Percentiles rank a stretch among this genome's conserved stretches.
Conservation (phyloP, 2,329 filamentous ascomycete genomes). For the Rugonectria rugulosa region DNA sequence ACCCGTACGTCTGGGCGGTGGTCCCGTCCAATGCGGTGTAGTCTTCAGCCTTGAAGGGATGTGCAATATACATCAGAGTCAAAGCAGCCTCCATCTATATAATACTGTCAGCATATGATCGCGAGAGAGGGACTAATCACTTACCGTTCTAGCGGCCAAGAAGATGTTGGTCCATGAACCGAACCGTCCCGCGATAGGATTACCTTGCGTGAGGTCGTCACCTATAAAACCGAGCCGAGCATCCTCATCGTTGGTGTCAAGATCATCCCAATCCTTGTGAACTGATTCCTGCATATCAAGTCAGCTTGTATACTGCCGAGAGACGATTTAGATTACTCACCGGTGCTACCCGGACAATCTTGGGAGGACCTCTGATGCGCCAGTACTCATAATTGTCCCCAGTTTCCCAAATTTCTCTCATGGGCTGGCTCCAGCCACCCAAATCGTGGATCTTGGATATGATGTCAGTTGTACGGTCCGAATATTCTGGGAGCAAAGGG, state of each 20-base stretch:
- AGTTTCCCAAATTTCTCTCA: constrained; percentile 27
- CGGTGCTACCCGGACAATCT: constrained; percentile 33
- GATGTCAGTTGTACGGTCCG: constrained; percentile 3
- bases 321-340: constrained; percentile 23
- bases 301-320: constrained; percentile 12
- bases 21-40: constrained; percentile 7
- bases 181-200: constrained; percentile 36
- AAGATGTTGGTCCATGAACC: constrained; percentile 42
- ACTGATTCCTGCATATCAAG: constrained; percentile 36
- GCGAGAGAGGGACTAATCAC: background rate
- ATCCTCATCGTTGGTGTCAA: constrained; percentile 16
- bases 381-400: constrained; percentile 24
- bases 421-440: constrained; percentile 33
- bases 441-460: constrained; percentile 38
- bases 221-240: constrained; percentile 19
- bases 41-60: constrained; percentile 21
- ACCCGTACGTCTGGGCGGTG: constrained; percentile 31
- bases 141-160: constrained; percentile 37
- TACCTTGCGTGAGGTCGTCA: constrained; percentile 18
- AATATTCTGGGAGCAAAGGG: background rate
- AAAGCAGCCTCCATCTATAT: constrained; percentile 40
- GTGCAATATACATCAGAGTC: constrained; percentile 21
- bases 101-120: constrained; percentile 11
- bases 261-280: constrained; percentile 34
- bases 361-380: constrained; percentile 25